Conservation (phyloP, 2,329 filamentous ascomycete genomes). For the Trichoderma arundinaceum region DNA sequence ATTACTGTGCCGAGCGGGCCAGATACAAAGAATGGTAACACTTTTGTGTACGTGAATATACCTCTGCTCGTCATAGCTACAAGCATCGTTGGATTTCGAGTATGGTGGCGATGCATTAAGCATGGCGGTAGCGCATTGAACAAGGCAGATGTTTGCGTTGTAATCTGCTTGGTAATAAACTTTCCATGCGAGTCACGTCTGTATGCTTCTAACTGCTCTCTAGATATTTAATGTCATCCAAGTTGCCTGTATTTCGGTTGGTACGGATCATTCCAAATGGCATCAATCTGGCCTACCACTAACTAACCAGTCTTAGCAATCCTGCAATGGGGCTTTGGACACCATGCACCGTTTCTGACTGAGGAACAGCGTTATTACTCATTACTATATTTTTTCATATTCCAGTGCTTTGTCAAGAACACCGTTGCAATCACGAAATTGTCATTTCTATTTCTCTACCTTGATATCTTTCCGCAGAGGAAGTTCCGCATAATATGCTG, state of each 20-base stretch:
- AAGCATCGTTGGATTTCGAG: conserved; percentile 13
- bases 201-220: not conserved
- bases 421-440: conserved; percentile 21
- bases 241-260: conserved; percentile 7
- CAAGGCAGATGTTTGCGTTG: conserved; percentile 26
- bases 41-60: conserved; percentile 21
- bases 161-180: conserved; percentile 13
- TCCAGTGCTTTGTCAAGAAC: conserved; percentile 25
- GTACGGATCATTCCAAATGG: not conserved
- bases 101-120: conserved; percentile 26
- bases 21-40: conserved; percentile 20
- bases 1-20: conserved; percentile 3
- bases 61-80: conserved; percentile 12
- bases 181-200: not conserved
- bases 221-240: conserved; percentile 25
- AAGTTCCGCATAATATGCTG: conserved; percentile 19
- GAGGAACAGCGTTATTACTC: conserved; percentile 24
- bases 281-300: not conserved
- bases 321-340: conserved; percentile 21
- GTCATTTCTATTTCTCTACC: conserved; percentile 23
- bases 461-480: conserved; percentile 22
- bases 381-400: conserved; percentile 25
- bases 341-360: conserved; percentile 18
- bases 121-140: conserved; percentile 7
- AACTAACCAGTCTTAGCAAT: not conserved